phyloP scores from a whole-genome alignment of 352 stramenopile species.

The Elongisporangium undulatum region DNA sequence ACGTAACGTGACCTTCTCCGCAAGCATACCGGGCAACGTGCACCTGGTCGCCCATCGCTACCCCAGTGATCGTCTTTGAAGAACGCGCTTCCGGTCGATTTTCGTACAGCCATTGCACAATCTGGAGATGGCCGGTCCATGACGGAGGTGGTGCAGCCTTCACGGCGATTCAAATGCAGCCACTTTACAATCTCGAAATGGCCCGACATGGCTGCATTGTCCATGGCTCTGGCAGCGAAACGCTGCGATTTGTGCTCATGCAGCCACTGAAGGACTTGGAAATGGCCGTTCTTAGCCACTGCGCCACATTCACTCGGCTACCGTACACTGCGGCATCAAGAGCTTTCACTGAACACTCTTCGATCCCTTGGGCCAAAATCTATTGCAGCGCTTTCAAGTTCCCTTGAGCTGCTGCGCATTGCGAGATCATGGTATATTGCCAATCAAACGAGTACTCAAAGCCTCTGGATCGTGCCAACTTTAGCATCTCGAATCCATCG shows the following conservation, averaged over 20 bases:
- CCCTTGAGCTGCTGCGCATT: no score
- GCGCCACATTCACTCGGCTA: no score
- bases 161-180: constrained; percentile 17
- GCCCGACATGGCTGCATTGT: constrained; percentile 20
- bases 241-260: constrained; percentile 16
- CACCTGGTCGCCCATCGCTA: constrained; percentile 44
- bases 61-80: constrained; percentile 48
- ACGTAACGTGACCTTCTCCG: no score
- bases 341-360: no score
- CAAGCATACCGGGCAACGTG: constrained; percentile 41
- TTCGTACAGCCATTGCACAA: constrained; percentile 20
- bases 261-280: constrained; percentile 22
- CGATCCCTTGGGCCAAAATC: no score
- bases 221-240: constrained; percentile 23
- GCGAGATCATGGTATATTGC: no score
- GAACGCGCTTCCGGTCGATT: constrained; percentile 24
- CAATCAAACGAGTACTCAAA: no score
- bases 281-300: constrained; percentile 12
- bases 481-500: no score
- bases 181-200: constrained; percentile 22
- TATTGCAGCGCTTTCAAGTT: no score
- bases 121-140: constrained; percentile 19
- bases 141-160: constrained; percentile 19
- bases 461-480: no score
- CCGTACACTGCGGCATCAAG: no score